Conservation (phyloP, 371 early-diverging fungal species). For the Apophysomyces sp. region DNA sequence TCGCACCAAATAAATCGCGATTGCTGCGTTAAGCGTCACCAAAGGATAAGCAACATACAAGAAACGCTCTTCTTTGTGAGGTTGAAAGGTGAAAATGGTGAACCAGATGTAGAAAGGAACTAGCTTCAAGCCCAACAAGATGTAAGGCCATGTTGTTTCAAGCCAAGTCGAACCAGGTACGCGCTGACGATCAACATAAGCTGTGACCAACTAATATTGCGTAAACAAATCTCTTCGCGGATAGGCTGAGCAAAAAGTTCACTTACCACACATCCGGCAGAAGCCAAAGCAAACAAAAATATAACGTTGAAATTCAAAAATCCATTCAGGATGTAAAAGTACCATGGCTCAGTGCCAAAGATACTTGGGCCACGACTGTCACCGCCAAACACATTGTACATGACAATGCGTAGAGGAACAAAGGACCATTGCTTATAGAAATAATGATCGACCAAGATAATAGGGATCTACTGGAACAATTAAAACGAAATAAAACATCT, state of each 20-base stretch:
- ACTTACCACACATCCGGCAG: conserved; percentile 63
- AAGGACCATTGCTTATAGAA: conserved; percentile 72
- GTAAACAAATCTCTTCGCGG: too few species aligned
- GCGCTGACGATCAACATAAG: conserved; percentile 42
- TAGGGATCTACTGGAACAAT: conserved; percentile 39
- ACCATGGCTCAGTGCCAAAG: conserved; percentile 94
- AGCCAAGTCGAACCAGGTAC: conserved; percentile 33
- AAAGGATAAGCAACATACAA: conserved; percentile 91
- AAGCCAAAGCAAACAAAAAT: conserved; percentile 69
- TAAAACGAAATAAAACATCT: not conserved
- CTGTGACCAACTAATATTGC: conserved; percentile 27
- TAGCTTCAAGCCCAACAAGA: conserved; percentile 55
- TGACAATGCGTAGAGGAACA: conserved; percentile 84
- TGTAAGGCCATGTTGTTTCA: conserved; percentile 38
- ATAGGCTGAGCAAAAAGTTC: too few species aligned
- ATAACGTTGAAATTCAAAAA: conserved; percentile 86
- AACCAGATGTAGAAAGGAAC: conserved; percentile 79
- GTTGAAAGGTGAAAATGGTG: conserved; percentile 76
- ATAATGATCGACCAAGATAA: conserved; percentile 70
- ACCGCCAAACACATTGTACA: conserved; percentile 87
- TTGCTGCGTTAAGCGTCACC: conserved; percentile 77
- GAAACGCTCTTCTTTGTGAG: conserved; percentile 97
- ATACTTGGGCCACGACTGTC: conserved; percentile 76
- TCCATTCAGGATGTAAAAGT: conserved; percentile 86
- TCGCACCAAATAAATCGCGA: conserved; percentile 61